A percentile compares a stretch with the other conserved stretches of the same genome.
Conservation (phyloP, 2,329 filamentous ascomycete genomes). For the Rhinocladiella mackenziei region DNA sequence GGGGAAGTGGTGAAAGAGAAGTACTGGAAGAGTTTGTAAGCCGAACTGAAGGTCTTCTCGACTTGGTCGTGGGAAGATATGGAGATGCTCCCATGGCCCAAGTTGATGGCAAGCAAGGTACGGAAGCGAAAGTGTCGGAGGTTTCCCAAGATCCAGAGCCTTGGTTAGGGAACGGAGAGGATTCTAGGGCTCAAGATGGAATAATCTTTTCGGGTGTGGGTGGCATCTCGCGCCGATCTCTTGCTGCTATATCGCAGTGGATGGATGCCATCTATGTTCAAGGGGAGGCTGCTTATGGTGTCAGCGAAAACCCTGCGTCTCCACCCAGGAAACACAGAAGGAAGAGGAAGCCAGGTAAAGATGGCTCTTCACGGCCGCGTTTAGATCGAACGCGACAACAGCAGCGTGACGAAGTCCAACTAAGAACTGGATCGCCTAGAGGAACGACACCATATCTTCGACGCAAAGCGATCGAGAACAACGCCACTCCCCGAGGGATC, state of each 20-base stretch:
- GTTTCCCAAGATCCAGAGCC: conserved; percentile 35
- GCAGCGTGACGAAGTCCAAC: conserved; percentile 4
- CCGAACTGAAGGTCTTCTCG: conserved; percentile 77
- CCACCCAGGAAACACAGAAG: conserved; percentile 48
- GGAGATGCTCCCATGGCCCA: conserved; percentile 52
- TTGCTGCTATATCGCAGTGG: conserved; percentile 75
- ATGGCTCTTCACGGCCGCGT: conserved; percentile 5
- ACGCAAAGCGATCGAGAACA: conserved; percentile 25
- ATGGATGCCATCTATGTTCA: conserved; percentile 82
- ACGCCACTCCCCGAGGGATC: conserved; percentile 37
- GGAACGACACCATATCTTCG: conserved; percentile 15
- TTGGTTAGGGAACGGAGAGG: conserved; percentile 72
- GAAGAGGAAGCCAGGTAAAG: conserved; percentile 31
- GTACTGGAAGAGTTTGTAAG: conserved; percentile 84
- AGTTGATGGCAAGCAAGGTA: conserved; percentile 18
- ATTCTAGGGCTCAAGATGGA: conserved; percentile 70
- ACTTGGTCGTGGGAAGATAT: conserved; percentile 83
- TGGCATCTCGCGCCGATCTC: conserved; percentile 64
- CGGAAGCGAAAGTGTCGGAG: conserved; percentile 29
- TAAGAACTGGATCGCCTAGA: conserved; percentile 9
- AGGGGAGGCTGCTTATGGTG: conserved; percentile 79
- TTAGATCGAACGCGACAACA: conserved; percentile 2
- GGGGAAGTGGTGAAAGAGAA: conserved; percentile 87
- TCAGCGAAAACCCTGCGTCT: conserved; percentile 72
- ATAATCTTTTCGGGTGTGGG: conserved; percentile 81